Evolutionary conservation across 768 basidiomycete genomes (phyloP).

Genomic region (Calvatia gigantea): DNA sequence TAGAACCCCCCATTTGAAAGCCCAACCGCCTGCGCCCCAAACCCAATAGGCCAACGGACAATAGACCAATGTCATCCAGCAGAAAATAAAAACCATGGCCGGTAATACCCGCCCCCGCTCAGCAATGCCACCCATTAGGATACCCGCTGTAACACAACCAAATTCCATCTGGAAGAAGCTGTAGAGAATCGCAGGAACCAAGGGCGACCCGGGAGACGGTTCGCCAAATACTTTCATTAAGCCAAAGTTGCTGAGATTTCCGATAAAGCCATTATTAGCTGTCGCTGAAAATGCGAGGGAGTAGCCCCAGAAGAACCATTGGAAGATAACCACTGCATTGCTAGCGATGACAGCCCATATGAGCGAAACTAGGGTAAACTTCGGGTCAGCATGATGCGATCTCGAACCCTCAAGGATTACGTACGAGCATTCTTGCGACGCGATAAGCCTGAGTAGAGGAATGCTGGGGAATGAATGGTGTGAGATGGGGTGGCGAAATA

Average conservation of each 20-base stretch:
- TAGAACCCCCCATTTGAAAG: slow-evolving; percentile 76
- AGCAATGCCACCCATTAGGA: slow-evolving; percentile 76
- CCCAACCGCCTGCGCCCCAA: slow-evolving; percentile 84
- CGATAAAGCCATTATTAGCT: slow-evolving; percentile 73
- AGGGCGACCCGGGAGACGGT: slow-evolving; percentile 75
- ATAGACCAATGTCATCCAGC: slow-evolving; percentile 87
- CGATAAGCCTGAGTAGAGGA: slow-evolving; percentile 71
- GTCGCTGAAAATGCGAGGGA: slow-evolving; percentile 78
- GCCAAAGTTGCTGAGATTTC: slow-evolving; percentile 78
- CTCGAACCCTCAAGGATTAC: slow-evolving; percentile 14
- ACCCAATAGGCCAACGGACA: slow-evolving; percentile 86
- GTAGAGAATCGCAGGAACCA: slow-evolving; percentile 81
- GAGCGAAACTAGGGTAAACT: slow-evolving; percentile 46
- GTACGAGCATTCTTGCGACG: slow-evolving; percentile 61
- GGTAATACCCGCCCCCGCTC: slow-evolving; percentile 85
- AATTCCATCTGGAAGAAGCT: slow-evolving; percentile 88
- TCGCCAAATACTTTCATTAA: slow-evolving; percentile 65
- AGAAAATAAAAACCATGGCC: slow-evolving; percentile 74
- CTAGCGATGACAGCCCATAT: slow-evolving; percentile 72
- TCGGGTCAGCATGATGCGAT: background rate
- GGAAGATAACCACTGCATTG: slow-evolving; percentile 74
- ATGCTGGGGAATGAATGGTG: slow-evolving; percentile 46
- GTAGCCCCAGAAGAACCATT: slow-evolving; percentile 75
- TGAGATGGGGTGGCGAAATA: background rate
- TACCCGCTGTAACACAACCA: slow-evolving; percentile 75